Evolutionary conservation across 164 flowering plant species (phyloP), one percentile per base, ranked within the genome.

Genomic region (Amborella trichopoda): DNA sequence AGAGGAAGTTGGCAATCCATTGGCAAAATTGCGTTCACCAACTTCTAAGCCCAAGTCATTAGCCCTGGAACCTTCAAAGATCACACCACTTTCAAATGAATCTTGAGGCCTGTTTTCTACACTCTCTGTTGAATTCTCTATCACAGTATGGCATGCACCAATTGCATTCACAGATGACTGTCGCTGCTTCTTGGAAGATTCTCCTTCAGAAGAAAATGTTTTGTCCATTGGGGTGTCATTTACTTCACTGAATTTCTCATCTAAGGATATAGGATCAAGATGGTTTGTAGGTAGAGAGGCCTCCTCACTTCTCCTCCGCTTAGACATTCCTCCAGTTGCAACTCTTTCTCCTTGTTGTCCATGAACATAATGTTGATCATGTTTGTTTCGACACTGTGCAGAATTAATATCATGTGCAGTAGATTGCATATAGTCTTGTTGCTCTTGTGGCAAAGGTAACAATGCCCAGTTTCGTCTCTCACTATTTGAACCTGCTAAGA

Each of bases 401-500:
- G 28, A 27, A 56, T 44, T 38, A 28, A 46, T 42, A 33, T 27
- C 24, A 12, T 18, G 23, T 11, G 48, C 23, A 26, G 33, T 56
- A 46, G 49, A 53, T 34, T n/a, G 43, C 28, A 3, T 10, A 26
- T 28, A 52, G 54, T 49, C 61, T 18, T 33, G 55, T 13, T 48
- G n/a, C 32, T 17, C 19, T 52, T 10, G 28, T 13, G 49, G 40
- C 22, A 36, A 36, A 11, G 16, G 22, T 25, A 54, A 23, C 26
- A 40, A 18, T 16, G 28, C 39, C 18, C 27, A 54, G 41, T 60
- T 63, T 38, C 66, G 53, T 40, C 44, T 49, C 23, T 61, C 59
- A 32, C 52, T 48, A 39, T 60, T 72, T 53, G 55, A 46, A 20
- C 77, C 72, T 48, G 76, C 67, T 64, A 83, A 71, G 40, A 88